Evolutionary conservation across 2,329 filamentous ascomycete genomes (phyloP).

Genomic region (Xylariaceae sp.): DNA sequence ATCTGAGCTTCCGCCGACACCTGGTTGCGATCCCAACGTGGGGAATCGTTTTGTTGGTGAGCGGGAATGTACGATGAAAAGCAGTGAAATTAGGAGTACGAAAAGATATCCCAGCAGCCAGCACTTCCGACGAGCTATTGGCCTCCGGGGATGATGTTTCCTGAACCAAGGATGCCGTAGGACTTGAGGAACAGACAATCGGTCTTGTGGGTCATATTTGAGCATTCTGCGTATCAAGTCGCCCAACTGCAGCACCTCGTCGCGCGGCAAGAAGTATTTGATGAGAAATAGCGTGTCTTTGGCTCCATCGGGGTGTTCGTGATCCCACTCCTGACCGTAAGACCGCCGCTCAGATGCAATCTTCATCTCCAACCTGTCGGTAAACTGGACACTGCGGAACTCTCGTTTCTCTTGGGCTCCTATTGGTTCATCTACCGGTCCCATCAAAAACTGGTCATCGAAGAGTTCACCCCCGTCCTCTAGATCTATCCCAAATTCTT

Average conservation of each 20-base stretch:
- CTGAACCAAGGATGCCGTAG: conserved; percentile 10
- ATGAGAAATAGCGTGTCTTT: background rate
- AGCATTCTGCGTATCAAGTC: conserved; percentile 10
- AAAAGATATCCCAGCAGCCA: background rate
- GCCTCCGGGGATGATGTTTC: background rate
- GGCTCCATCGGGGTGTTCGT: background rate
- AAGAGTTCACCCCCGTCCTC: background rate
- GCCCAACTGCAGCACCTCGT: conserved; percentile 1
- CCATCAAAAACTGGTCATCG: background rate
- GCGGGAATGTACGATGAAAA: no score
- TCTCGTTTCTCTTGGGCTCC: background rate
- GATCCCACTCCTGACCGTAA: background rate
- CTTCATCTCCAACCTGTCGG: conserved; percentile 2
- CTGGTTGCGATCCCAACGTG: no score
- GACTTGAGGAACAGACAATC: background rate
- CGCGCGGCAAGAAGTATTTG: conserved; percentile 1
- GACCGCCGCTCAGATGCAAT: background rate
- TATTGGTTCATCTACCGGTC: background rate
- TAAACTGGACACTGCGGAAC: background rate
- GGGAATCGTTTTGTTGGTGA: no score
- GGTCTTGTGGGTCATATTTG: conserved; percentile 1
- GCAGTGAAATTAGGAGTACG: no score
- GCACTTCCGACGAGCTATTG: background rate
- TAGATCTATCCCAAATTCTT: background rate
- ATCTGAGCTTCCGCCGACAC: no score